Conservation (phyloP, 2,329 filamentous ascomycete species). For the Talaromyces sp. region DNA sequence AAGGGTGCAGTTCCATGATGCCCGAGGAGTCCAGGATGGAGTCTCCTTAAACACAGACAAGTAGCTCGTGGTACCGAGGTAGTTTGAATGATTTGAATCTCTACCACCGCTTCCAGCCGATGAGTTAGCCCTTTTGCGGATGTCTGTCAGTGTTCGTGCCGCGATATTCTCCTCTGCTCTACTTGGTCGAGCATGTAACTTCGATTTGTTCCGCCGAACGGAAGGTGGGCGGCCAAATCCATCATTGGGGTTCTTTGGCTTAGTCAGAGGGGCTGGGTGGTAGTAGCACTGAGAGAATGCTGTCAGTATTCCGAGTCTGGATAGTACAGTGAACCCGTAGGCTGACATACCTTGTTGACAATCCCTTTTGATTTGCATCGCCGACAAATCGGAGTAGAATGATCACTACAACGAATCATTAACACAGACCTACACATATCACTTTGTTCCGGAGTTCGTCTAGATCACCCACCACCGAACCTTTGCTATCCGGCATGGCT, state of each 20-base stretch:
- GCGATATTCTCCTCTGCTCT: background rate
- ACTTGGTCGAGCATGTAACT: background rate
- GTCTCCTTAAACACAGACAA: conserved; percentile 14
- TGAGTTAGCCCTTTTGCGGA: background rate
- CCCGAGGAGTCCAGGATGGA: background rate
- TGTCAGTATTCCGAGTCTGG: background rate
- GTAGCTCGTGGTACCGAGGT: conserved; percentile 16
- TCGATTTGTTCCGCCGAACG: background rate
- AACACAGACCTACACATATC: background rate
- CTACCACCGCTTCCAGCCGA: background rate
- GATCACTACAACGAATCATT: conserved; percentile 22
- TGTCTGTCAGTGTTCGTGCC: background rate
- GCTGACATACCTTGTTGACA: conserved; percentile 1
- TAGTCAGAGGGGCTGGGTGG: conserved; percentile 16
- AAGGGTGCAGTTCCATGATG: conserved; percentile 8
- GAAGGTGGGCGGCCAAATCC: background rate
- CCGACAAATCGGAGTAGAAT: conserved; percentile 30
- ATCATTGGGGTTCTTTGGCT: background rate
- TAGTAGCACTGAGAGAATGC: conserved; percentile 14
- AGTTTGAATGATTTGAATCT: background rate
- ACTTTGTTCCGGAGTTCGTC: background rate
- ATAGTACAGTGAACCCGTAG: background rate
- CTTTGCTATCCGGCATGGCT: conserved; percentile 38
- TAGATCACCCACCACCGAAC: conserved; percentile 26
- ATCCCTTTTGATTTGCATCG: conserved; percentile 10